phyloP scores from a whole-genome alignment of 1,284 basidiomycete genomes.

The Papiliotrema fonsecae region DNA sequence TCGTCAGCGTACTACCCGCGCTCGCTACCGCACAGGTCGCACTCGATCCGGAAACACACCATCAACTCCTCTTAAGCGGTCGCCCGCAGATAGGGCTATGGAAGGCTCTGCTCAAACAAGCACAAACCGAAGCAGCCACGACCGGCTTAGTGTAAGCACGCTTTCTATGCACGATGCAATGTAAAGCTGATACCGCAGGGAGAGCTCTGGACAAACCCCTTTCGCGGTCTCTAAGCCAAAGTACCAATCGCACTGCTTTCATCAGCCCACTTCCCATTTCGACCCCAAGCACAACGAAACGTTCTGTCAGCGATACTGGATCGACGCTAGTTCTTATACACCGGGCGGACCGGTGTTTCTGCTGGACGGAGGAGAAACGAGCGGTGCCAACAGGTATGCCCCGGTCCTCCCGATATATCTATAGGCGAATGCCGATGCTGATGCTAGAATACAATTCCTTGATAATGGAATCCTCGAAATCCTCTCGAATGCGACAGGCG shows the following conservation, averaged over 20 bases:
- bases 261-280: conserved; percentile 76
- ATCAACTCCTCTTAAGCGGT: conserved; percentile 16
- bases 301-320: conserved; percentile 67
- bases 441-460: conserved; percentile 43
- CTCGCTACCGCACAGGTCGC: neutral
- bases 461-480: conserved; percentile 74
- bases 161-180: neutral
- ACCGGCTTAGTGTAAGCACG: neutral
- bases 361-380: conserved; percentile 77
- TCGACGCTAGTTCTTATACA: conserved; percentile 76
- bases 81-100: conserved; percentile 48
- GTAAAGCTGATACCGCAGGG: neutral
- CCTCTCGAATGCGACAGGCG: conserved; percentile 72
- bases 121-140: neutral
- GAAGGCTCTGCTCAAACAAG: conserved; percentile 26
- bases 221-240: conserved; percentile 6
- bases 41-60: conserved; percentile 12
- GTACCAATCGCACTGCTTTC: conserved; percentile 57
- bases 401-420: neutral
- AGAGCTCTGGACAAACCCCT: conserved; percentile 1
- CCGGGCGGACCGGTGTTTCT: conserved; percentile 71
- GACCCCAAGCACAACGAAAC: conserved; percentile 41
- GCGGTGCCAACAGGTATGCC: conserved; percentile 37
- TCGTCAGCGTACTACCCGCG: neutral
- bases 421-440: neutral